These are phyloP conservation scores for Fusarium annulatum DNA, from an alignment of 2,329 filamentous ascomycete genomes.

Conservation along the genomic window DNA sequence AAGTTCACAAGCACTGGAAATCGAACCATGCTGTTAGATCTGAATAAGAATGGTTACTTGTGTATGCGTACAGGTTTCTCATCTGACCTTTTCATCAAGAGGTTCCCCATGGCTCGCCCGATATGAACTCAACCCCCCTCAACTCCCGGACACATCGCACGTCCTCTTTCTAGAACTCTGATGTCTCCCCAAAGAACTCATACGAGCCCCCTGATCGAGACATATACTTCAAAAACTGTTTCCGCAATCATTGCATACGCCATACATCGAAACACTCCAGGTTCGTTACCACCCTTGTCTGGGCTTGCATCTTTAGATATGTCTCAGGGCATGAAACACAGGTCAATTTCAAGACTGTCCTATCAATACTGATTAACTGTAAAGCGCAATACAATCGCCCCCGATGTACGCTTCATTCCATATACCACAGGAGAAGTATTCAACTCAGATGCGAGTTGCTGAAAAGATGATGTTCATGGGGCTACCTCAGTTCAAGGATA, in stretches of 20 bases:
- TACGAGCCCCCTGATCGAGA: neutral
- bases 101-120: neutral
- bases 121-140: neutral
- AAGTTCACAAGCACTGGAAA: neutral
- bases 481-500: slow-evolving; percentile 3
- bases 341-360: neutral
- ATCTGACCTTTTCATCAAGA: neutral
- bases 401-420: slow-evolving; percentile 5
- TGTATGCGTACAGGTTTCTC: neutral
- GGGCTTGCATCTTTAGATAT: neutral
- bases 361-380: neutral
- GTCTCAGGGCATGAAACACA: neutral
- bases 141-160: neutral
- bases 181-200: neutral
- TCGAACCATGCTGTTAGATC: neutral
- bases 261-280: neutral
- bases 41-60: neutral
- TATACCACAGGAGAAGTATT: neutral
- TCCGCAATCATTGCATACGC: too few relatives aligned
- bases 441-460: neutral
- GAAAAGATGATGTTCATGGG: slow-evolving; percentile 32
- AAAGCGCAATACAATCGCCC: neutral
- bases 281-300: neutral
- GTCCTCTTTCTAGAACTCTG: neutral
- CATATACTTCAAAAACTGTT: neutral